Conservation (phyloP, 177 flowering plant genomes). For the Telopea speciosissima region DNA sequence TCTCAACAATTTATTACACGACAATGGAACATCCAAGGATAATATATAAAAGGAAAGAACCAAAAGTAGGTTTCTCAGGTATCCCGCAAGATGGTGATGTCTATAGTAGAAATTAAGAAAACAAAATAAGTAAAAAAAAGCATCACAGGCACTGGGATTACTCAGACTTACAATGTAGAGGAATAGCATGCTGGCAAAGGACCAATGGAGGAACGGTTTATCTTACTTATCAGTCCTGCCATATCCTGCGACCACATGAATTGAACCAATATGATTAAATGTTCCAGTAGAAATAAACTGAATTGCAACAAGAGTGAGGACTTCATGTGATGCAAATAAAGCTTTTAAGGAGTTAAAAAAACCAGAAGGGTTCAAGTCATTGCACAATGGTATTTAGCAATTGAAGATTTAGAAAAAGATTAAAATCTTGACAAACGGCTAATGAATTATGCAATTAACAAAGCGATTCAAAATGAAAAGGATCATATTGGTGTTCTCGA, state of each 20-base stretch:
- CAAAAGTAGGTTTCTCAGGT: background rate
- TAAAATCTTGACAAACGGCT: too few species aligned
- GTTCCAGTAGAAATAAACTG: background rate
- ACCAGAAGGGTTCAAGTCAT: background rate
- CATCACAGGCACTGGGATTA: background rate
- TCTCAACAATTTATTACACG: background rate
- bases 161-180: conserved; percentile 48
- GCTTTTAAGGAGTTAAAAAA: background rate
- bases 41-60: background rate
- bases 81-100: background rate
- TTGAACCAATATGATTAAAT: background rate
- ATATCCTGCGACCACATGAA: conserved; percentile 22
- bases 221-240: conserved; percentile 96
- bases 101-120: background rate
- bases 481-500: too few species aligned
- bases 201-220: conserved; percentile 94
- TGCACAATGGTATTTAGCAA: background rate
- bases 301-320: background rate
- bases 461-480: too few species aligned
- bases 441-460: background rate
- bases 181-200: conserved; percentile 93
- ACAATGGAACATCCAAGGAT: background rate
- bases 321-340: background rate
- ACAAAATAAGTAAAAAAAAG: background rate
- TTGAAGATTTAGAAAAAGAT: background rate